These are phyloP conservation scores for Suillus americanus DNA, from an alignment of 768 basidiomycete genomes.

Conservation along the genomic window DNA sequence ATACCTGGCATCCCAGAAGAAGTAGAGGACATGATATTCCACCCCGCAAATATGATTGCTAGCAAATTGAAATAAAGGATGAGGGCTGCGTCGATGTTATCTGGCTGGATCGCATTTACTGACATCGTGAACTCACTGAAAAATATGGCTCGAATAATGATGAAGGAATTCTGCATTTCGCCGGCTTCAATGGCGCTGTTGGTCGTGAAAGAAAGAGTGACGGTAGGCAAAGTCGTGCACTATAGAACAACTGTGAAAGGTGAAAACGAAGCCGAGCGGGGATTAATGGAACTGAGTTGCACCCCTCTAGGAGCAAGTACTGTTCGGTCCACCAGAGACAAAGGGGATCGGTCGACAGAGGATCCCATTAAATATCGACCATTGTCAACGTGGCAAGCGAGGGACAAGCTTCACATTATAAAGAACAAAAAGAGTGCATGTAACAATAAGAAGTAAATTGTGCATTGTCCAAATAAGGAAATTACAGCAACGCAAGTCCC, in stretches of 20 bases:
- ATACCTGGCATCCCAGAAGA: slow-evolving; percentile 38
- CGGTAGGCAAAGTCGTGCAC: not conserved
- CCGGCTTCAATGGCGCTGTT: slow-evolving; percentile 9
- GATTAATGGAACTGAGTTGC: slow-evolving; percentile 4
- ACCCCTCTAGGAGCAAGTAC: slow-evolving; percentile 10
- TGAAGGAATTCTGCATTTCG: slow-evolving; percentile 50
- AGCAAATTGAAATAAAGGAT: slow-evolving; percentile 52
- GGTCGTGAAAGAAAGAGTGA: slow-evolving; percentile 16
- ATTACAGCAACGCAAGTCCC: not conserved
- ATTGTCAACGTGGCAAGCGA: slow-evolving; percentile 10
- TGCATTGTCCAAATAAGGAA: slow-evolving; percentile 30
- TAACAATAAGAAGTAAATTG: slow-evolving; percentile 16
- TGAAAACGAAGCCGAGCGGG: not conserved
- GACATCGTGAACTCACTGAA: slow-evolving; percentile 46
- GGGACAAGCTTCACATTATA: not conserved
- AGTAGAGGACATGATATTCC: slow-evolving; percentile 48
- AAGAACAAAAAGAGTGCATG: slow-evolving; percentile 22
- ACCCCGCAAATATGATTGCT: slow-evolving; percentile 53
- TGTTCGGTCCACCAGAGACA: slow-evolving; percentile 24
- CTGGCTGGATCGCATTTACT: not conserved
- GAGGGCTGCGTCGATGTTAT: slow-evolving; percentile 29
- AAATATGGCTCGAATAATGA: slow-evolving; percentile 54
- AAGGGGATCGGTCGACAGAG: not conserved
- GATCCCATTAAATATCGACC: slow-evolving; percentile 15
- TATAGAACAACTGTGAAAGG: not conserved